Percentiles rank a stretch among this genome's conserved stretches.
These are phyloP conservation scores for Bryopsis sp. DNA, from an alignment of 139 green algal genomes.

Conservation along the genomic window DNA sequence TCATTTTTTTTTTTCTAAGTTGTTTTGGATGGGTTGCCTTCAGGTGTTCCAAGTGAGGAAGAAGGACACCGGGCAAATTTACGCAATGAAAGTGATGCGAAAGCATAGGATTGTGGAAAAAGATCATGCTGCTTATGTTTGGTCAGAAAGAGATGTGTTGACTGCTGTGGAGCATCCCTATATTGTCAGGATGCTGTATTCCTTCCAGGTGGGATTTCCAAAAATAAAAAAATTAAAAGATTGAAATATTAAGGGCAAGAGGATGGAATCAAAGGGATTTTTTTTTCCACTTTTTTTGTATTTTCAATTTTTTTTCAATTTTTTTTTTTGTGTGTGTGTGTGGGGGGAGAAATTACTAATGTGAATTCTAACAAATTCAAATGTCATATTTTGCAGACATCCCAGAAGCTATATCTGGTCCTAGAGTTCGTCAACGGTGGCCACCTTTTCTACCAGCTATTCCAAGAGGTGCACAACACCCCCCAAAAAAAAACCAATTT, in stretches of 20 bases:
- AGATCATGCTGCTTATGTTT: constrained; percentile 86
- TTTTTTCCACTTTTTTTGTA: neutral
- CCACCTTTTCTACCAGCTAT: constrained; percentile 97
- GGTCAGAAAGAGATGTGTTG: constrained; percentile 82
- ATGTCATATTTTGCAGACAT: constrained; percentile 47
- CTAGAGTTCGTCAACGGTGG: constrained; percentile 98
- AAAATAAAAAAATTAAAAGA: too few species aligned
- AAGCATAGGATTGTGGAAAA: constrained; percentile 83
- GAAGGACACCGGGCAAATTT: constrained; percentile 49
- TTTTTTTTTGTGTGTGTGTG: too few species aligned
- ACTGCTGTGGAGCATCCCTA: constrained; percentile 89
- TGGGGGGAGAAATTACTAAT: too few species aligned
- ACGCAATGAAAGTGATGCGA: constrained; percentile 94
- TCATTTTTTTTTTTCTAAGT: neutral
- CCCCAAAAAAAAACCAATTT: too few species aligned
- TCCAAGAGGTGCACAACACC: constrained; percentile 42
- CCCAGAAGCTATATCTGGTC: constrained; percentile 93
- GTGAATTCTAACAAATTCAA: too few species aligned
- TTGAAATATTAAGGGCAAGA: too few species aligned
- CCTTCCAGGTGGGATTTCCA: constrained; percentile 64
- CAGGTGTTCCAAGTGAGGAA: constrained; percentile 72
- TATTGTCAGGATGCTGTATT: constrained; percentile 90
- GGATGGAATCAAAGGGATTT: too few species aligned
- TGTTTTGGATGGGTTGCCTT: neutral
- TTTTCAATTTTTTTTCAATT: too few species aligned